Base-by-base conservation (phyloP, 169 alveolate species). In the Plasmodium gaboni region DNA sequence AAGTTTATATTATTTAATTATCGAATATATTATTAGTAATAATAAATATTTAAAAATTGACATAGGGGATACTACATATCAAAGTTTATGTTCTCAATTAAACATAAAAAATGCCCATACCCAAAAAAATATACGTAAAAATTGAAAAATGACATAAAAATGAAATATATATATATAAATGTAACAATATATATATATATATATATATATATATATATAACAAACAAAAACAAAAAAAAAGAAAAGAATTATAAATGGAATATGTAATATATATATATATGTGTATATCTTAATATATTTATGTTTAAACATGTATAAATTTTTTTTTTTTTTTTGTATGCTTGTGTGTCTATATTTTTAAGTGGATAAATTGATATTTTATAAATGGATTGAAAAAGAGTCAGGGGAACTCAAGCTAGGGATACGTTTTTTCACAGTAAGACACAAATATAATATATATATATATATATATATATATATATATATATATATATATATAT, bases 91-190 rank as follows among this genome's bases (percentile, higher is more conserved):
- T 19, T 2, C 65, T 50, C 22, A 80, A 65, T 24, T 80, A n/a
- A 80, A 80, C 38, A 80, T 80, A 80, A 80, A 65, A 48, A 67
- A 67, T 42, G 8, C 74, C 13, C 67, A 80, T 70, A 15, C 44
- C 73, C 90, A 80, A 70, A 67, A 80, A 70, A 10, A 70, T 51
- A 80, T 80, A 80, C 70, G 89, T 76, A 76, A 76, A 19, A 71
- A 28, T 26, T 51, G 32, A 64, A 26, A 64, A 64, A 64, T 12
- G 10, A 28, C 24, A 64, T 24, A 64, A 64, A 64, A 64, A 64
- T 24, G 7, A 60, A 0, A 22, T n/a, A 60, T n/a, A 17, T 17
- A 9, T 15, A 15, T 12, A 57, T 15, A 19, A 6, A 15, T 57
- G 17, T 57, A 57, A 6, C 10, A 10, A 15, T 57, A 57, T 57